Percentiles rank a stretch among this genome's conserved stretches.
Conservation (phyloP, 2,329 filamentous ascomycete species). For the Tolypocladium inflatum region DNA sequence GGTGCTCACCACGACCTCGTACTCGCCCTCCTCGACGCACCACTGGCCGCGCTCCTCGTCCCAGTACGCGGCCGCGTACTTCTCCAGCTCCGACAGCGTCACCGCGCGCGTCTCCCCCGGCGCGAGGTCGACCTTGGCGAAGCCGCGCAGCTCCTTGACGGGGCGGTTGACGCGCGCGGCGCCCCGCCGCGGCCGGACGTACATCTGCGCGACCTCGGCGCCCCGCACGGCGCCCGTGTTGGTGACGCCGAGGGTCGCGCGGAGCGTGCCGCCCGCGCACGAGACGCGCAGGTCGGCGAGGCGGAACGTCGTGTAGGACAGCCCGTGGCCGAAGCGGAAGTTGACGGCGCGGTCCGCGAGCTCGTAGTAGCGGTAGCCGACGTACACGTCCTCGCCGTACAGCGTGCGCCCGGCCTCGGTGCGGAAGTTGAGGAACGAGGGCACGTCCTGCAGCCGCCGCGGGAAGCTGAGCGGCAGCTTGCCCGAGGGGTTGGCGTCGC, state of each 20-base stretch:
- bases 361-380: slow-evolving; percentile 77
- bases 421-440: slow-evolving; percentile 65
- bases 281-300: slow-evolving; percentile 39
- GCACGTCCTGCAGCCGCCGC: slow-evolving; percentile 56
- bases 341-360: slow-evolving; percentile 53
- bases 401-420: slow-evolving; percentile 61
- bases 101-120: slow-evolving; percentile 49
- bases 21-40: slow-evolving; percentile 56
- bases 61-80: slow-evolving; percentile 61
- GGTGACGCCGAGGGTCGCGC: slow-evolving; percentile 41
- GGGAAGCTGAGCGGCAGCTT: slow-evolving; percentile 71
- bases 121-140: slow-evolving; percentile 52
- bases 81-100: slow-evolving; percentile 47
- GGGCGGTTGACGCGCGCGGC: slow-evolving; percentile 45
- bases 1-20: slow-evolving; percentile 50
- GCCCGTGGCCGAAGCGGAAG: slow-evolving; percentile 72
- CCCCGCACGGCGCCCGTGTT: slow-evolving; percentile 51
- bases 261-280: slow-evolving; percentile 30
- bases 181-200: slow-evolving; percentile 41
- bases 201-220: slow-evolving; percentile 49
- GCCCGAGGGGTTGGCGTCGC: slow-evolving; percentile 62
- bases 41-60: slow-evolving; percentile 58
- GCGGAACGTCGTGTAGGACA: slow-evolving; percentile 65
- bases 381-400: slow-evolving; percentile 73
- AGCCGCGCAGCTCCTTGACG: slow-evolving; percentile 55